Percentiles rank a stretch among this genome's conserved stretches.
Evolutionary conservation across 225 moss, liverwort and hornwort species (phyloP).

Genomic region (Polytrichum formosum): DNA sequence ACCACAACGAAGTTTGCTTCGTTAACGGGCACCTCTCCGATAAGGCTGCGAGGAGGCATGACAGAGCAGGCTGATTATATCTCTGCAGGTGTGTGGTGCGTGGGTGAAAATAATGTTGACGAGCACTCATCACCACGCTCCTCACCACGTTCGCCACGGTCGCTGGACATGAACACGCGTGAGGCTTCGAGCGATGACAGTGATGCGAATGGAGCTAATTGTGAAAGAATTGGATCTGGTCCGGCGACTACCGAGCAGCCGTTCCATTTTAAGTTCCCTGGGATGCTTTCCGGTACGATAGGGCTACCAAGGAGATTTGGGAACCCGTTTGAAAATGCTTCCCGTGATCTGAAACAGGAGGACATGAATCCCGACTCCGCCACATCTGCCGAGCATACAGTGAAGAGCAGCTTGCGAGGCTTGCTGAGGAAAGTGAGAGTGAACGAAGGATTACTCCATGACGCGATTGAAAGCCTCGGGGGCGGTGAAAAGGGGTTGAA

Average conservation of each 20-base stretch:
- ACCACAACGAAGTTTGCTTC: too few species aligned
- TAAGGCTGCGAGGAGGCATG: too few species aligned
- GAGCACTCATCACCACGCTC: too few species aligned
- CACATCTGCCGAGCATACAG: not conserved
- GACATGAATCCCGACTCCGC: too few species aligned
- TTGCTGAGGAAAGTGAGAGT: constrained; percentile 34
- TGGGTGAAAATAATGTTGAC: too few species aligned
- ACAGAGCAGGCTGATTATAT: too few species aligned
- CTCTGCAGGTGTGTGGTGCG: too few species aligned
- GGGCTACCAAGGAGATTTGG: constrained; percentile 47
- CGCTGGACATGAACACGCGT: too few species aligned
- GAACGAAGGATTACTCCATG: constrained; percentile 23
- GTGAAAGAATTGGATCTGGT: not conserved
- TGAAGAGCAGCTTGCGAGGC: constrained; percentile 17
- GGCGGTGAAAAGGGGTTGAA: constrained; percentile 44
- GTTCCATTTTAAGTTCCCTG: not conserved
- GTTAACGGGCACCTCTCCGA: too few species aligned
- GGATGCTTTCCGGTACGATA: constrained; percentile 24
- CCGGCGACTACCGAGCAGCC: not conserved
- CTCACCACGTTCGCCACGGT: too few species aligned
- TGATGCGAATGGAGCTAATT: too few species aligned
- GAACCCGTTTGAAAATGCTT: constrained; percentile 3
- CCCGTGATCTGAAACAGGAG: not conserved
- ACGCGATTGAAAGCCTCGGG: constrained; percentile 41
- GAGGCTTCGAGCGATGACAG: too few species aligned